Evolutionary conservation across 2,329 filamentous ascomycete species (phyloP), one percentile per base, ranked within the genome.

Genomic region (Beauveria scarabaeidicola): DNA sequence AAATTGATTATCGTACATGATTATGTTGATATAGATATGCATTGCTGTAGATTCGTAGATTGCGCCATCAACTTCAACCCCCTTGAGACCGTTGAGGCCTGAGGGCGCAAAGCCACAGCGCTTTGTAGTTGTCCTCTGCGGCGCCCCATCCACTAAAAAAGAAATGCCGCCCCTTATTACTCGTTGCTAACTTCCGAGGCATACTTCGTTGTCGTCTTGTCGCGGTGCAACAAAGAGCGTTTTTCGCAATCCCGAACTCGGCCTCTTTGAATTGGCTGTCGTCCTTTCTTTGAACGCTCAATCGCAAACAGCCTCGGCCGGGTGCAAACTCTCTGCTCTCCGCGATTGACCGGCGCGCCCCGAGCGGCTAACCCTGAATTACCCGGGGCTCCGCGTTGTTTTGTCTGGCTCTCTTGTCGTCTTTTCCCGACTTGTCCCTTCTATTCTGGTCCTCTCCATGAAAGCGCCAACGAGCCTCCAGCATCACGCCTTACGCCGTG

Each of bases 401-500:
- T 43, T 32, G 29, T 13, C 11, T 5, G 29, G 5, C 10, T 32
- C 2, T 23, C 13, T 17, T 13, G 6, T 19, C 29, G 29, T 32
- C 29, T 38, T 13, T n/a, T 19, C 19, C 21, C 23, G 10, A 3
- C 46, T 9, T 23, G 9, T 15, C 40, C 32, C 15, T 25, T 19
- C 10, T 32, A 5, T 13, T 19, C 32, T 13, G 9, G n/a, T 2
- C 21, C 43, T 29, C 21, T 29, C 46, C 25, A 58, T 58, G 55
- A 48, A 38, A 44, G 17, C 38, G 46, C 17, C 46, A 11, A 41
- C 46, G 38, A 58, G n/a, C 36, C n/a, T 51, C n/a, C 25, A 25
- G 9, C 55, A 51, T 51, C 55, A 58, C 55, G 55, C 38, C 46
- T 58, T 52, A 59, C 57, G 40, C 48, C 57, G 47, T 9, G 38